phyloP scores from a whole-genome alignment of 768 basidiomycete genomes.

The Amanita jacksonii region DNA sequence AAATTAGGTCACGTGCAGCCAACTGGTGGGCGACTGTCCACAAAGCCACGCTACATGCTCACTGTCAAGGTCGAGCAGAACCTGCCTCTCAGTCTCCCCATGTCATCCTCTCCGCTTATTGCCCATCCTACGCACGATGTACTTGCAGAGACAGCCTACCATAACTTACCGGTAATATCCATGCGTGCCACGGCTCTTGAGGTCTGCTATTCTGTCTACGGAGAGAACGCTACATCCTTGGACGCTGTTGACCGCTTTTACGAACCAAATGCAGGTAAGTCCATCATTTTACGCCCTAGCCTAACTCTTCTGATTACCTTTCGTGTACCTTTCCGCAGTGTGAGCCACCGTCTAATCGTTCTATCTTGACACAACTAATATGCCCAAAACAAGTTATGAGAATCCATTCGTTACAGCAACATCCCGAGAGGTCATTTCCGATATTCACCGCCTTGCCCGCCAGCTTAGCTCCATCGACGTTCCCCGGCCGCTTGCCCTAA shows the following conservation, averaged over 20 bases:
- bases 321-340: constrained; percentile 22
- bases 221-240: constrained; percentile 40
- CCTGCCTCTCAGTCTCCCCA: constrained; percentile 1
- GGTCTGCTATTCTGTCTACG: constrained; percentile 63
- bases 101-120: constrained; percentile 3
- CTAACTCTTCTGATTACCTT: constrained; percentile 8
- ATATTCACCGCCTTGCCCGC: constrained; percentile 55
- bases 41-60: no score
- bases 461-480: constrained; percentile 54
- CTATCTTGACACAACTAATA: constrained; percentile 3
- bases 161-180: constrained; percentile 30
- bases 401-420: constrained; percentile 72
- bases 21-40: not conserved
- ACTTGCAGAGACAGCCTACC: constrained; percentile 12
- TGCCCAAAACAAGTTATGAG: constrained; percentile 47
- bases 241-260: constrained; percentile 55
- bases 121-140: not conserved
- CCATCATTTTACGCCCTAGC: constrained; percentile 4
- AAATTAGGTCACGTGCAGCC: not conserved
- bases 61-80: constrained; percentile 1
- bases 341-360: constrained; percentile 20
- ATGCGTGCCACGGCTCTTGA: constrained; percentile 54
- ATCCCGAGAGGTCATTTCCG: constrained; percentile 61
- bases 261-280: constrained; percentile 61
- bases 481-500: constrained; percentile 54